Base-by-base conservation (phyloP, 352 stramenopile genomes). In the Lagenidium sp. region DNA sequence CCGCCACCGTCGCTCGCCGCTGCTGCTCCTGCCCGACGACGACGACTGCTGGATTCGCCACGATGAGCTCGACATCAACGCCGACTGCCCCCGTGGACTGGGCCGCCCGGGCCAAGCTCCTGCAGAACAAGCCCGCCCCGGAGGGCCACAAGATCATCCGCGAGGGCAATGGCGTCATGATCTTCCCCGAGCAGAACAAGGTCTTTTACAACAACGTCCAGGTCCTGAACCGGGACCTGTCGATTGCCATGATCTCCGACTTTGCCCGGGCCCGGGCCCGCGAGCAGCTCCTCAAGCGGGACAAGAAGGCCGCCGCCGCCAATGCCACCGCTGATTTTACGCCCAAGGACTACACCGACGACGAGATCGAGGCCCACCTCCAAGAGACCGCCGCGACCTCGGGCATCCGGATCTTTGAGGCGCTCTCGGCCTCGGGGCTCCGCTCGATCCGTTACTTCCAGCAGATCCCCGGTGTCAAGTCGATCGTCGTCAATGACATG, bases 181-280 rank as follows among this genome's bases (percentile, higher is more conserved):
- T 95, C 57, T 95, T 95, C 55, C 77, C 79, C 4, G 74, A 88
- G 55, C 68, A 85, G 48, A 94, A 93, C 60, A 83, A 93, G 50
- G 86, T 96, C 20, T 96, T 96, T 50, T 95, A 96, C 67, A 96
- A 96, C 65, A 87, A 90, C 49, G 85, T 94, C 36, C 82, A 94
- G 69, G 95, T 99, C 40, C 93, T 99, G 48, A 99, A 99, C 75
- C 92, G 97, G 38, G 97, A 99, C 71, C 68, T 99, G 32, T 97
- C 80, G 10, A 97, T 99, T 53, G 62, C 97, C 16, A 95, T 99
- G 63, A 98, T 99, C 63, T 94, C 88, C 30, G 76, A 98, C 47
- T 99, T 98, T 68, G 92, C 85, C 18, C 89, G 98, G 44, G 74
- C 85, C 32, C 78, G 94, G 35, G 70, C 72, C 36, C 45, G 71